Evolutionary conservation across 2,329 filamentous ascomycete species (phyloP).

Genomic region (Fusarium compactum): DNA sequence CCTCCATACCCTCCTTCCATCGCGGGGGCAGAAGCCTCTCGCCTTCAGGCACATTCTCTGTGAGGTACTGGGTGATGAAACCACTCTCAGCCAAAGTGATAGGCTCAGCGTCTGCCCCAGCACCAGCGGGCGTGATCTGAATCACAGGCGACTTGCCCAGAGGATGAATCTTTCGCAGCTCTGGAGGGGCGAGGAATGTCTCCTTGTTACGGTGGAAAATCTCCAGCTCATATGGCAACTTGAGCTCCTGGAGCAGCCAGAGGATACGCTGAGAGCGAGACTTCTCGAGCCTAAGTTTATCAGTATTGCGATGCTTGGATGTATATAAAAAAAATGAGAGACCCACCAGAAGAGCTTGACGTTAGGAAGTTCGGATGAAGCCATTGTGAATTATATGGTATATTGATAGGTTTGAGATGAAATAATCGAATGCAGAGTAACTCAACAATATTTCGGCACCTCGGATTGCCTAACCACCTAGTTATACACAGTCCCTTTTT

Average conservation of each 20-base stretch:
- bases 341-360: slow-evolving; percentile 74
- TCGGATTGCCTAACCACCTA: neutral
- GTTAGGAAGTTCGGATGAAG: slow-evolving; percentile 58
- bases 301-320: neutral
- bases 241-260: slow-evolving; percentile 87
- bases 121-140: slow-evolving; percentile 65
- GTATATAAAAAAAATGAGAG: neutral
- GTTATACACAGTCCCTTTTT: neutral
- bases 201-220: slow-evolving; percentile 76
- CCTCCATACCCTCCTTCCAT: slow-evolving; percentile 70
- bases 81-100: slow-evolving; percentile 84
- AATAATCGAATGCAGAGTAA: neutral
- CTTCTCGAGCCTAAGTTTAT: slow-evolving; percentile 76
- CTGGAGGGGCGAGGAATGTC: slow-evolving; percentile 77
- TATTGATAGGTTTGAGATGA: neutral
- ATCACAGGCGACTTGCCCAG: slow-evolving; percentile 90
- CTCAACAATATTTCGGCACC: neutral
- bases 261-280: slow-evolving; percentile 86
- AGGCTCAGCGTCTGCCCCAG: slow-evolving; percentile 52
- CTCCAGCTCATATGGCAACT: slow-evolving; percentile 82
- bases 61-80: slow-evolving; percentile 84
- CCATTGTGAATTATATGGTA: slow-evolving; percentile 31
- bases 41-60: slow-evolving; percentile 68
- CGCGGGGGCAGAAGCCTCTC: slow-evolving; percentile 63
- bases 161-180: slow-evolving; percentile 82